A percentile compares a stretch with the other conserved stretches of the same genome.
These are phyloP conservation scores for Nicotiana rustica DNA, from an alignment of 305 asterid species.

Conservation along the genomic window DNA sequence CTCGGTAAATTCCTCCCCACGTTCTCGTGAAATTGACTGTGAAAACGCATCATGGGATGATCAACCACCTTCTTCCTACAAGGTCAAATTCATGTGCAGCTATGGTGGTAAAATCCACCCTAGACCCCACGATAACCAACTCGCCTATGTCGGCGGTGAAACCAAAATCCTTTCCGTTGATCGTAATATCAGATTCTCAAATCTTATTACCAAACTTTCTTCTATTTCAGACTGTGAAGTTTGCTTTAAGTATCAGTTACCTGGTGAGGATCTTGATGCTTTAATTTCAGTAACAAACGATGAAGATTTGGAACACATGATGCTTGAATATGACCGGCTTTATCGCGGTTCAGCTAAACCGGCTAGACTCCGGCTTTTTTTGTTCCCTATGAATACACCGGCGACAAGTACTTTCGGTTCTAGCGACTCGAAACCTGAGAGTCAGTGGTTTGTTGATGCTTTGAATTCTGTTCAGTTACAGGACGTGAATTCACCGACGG, in stretches of 20 bases:
- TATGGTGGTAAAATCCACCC: constrained; percentile 50
- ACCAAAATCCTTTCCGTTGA: constrained; percentile 52
- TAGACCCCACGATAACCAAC: constrained; percentile 52
- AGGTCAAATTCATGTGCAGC: constrained; percentile 52
- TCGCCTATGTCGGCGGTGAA: constrained; percentile 48
- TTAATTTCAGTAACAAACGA: constrained; percentile 54
- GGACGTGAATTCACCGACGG: constrained; percentile 41
- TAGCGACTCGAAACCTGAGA: constrained; percentile 44
- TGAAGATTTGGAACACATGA: constrained; percentile 57
- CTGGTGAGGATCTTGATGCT: constrained; percentile 57
- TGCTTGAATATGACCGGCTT: constrained; percentile 53
- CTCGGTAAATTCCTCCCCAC: constrained; percentile 52
- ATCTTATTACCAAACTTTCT: constrained; percentile 44
- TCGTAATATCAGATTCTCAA: constrained; percentile 40
- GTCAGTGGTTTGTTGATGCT: constrained; percentile 54
- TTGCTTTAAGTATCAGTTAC: constrained; percentile 52
- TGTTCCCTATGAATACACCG: constrained; percentile 40
- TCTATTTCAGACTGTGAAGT: constrained; percentile 37
- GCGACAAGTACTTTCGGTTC: constrained; percentile 44
- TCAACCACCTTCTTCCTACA: constrained; percentile 38
- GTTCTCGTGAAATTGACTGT: constrained; percentile 48
- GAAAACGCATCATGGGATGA: constrained; percentile 54
- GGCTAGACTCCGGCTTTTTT: constrained; percentile 48
- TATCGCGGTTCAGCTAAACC: constrained; percentile 43
- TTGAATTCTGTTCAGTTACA: constrained; percentile 52